Evolutionary conservation across 306 rosid species (phyloP).

Genomic region (Cotoneaster glaucophyllus): DNA sequence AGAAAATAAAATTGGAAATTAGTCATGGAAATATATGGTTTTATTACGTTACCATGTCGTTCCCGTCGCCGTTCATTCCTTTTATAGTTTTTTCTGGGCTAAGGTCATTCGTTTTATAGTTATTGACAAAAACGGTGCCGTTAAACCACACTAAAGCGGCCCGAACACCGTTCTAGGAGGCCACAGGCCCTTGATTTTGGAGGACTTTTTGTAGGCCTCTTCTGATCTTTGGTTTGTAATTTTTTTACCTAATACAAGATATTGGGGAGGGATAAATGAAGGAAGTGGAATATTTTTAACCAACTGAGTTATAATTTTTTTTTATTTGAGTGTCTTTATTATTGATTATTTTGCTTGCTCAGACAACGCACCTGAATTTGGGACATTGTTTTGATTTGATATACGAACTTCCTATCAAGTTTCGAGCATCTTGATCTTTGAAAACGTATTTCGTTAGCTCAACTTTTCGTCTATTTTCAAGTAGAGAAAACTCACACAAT

Average conservation of each 20-base stretch:
- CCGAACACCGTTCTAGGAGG: neutral
- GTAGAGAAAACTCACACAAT: neutral
- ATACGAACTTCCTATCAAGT: neutral
- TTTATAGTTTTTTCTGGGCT: slow-evolving; percentile 5
- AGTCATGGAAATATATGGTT: neutral
- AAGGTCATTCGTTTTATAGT: neutral
- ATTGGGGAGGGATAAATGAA: neutral
- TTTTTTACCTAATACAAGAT: too few relatives aligned
- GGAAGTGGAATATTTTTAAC: too few relatives aligned
- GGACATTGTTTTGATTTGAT: neutral
- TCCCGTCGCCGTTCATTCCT: slow-evolving; percentile 9
- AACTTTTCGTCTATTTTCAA: too few relatives aligned
- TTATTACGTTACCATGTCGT: slow-evolving; percentile 4
- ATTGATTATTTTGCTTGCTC: neutral
- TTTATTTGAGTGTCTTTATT: too few relatives aligned
- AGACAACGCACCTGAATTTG: too few relatives aligned
- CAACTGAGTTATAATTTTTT: too few relatives aligned
- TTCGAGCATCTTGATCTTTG: too few relatives aligned
- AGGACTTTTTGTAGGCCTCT: neutral
- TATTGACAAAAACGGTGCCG: neutral
- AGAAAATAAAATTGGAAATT: neutral
- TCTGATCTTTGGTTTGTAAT: neutral
- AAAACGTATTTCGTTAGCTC: neutral
- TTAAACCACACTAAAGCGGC: neutral
- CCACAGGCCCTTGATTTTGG: neutral